These are phyloP conservation scores for Themeda triandra DNA, from an alignment of 176 grass and related monocot species.

Conservation along the genomic window DNA sequence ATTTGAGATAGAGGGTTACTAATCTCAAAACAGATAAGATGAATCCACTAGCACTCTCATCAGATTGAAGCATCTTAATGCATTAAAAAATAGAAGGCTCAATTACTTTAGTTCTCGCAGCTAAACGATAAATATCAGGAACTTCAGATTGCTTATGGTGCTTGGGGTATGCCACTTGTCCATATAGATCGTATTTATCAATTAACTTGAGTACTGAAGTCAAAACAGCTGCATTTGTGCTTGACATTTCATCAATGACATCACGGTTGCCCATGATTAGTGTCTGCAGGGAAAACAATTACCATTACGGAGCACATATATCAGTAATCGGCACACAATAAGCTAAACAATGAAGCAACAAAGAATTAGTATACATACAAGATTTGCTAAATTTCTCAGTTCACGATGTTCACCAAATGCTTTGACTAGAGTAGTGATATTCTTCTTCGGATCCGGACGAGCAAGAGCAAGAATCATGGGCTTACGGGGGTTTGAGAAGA, in stretches of 20 bases:
- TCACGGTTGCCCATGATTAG: conserved; percentile 93
- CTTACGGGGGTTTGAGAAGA: conserved; percentile 81
- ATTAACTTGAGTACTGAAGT: conserved; percentile 78
- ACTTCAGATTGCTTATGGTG: conserved; percentile 91
- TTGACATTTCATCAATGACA: conserved; percentile 87
- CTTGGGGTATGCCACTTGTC: conserved; percentile 86
- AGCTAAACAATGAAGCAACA: conserved; percentile 5
- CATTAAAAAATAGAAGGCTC: conserved; percentile 9
- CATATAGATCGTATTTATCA: conserved; percentile 92
- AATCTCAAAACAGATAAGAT: conserved; percentile 6
- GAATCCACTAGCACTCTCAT: not conserved
- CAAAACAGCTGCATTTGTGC: conserved; percentile 70
- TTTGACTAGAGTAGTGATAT: conserved; percentile 73
- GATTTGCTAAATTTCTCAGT: conserved; percentile 85
- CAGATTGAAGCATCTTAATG: conserved; percentile 7
- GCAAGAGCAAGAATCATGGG: conserved; percentile 87
- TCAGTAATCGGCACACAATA: not conserved
- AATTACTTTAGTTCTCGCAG: conserved; percentile 72
- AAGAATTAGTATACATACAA: conserved; percentile 40
- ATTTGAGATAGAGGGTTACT: not conserved
- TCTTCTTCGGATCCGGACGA: conserved; percentile 83
- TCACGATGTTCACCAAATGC: conserved; percentile 82
- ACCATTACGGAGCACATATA: not conserved
- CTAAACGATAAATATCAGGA: conserved; percentile 84
- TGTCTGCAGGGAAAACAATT: conserved; percentile 48